Evolutionary conservation across 1,284 basidiomycete genomes (phyloP), one percentile per base, ranked within the genome.

Genomic region (Takashimella koratensis): DNA sequence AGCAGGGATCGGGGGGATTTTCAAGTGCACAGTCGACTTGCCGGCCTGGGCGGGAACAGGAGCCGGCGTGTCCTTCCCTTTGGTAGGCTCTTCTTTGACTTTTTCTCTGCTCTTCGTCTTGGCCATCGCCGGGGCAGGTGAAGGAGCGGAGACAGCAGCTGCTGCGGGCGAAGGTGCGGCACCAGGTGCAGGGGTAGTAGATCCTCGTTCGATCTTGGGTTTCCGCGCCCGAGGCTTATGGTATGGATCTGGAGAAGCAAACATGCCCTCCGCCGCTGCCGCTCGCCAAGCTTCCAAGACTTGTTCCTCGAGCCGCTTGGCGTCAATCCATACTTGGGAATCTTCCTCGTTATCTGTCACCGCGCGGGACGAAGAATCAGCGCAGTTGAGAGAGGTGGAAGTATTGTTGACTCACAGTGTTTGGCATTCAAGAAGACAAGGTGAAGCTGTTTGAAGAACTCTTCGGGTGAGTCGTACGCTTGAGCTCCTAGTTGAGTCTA

Each of bases 361-460:
- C n/a, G n/a, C n/a, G n/a, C n/a, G n/a, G n/a, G n/a, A n/a, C n/a
- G n/a, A n/a, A n/a, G n/a, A n/a, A n/a, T n/a, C n/a, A n/a, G n/a
- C n/a, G n/a, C n/a, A n/a, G n/a, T n/a, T n/a, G n/a, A n/a, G n/a
- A n/a, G n/a, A n/a, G n/a, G n/a, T n/a, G n/a, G n/a, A n/a, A n/a
- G n/a, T n/a, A n/a, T n/a, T n/a, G n/a, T n/a, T n/a, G n/a, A 64
- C 75, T 57, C 52, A 75, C 75, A 77, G 50, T 74, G 65, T 59
- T 70, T 74, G 3, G 76, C 76, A 52, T 77, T 77, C 23, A 71
- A 59, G 59, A 76, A 77, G 27, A 76, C 70, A 21, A 74, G 64
- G 50, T 76, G 68, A 5, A 77, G 54, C 48, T 74, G 70, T 23
- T 66, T 68, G 66, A 70, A 70, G 54, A 76, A 73, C 6, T 62